Conservation (phyloP, 371 early-diverging fungal genomes). For the Actinomucor elegans region DNA sequence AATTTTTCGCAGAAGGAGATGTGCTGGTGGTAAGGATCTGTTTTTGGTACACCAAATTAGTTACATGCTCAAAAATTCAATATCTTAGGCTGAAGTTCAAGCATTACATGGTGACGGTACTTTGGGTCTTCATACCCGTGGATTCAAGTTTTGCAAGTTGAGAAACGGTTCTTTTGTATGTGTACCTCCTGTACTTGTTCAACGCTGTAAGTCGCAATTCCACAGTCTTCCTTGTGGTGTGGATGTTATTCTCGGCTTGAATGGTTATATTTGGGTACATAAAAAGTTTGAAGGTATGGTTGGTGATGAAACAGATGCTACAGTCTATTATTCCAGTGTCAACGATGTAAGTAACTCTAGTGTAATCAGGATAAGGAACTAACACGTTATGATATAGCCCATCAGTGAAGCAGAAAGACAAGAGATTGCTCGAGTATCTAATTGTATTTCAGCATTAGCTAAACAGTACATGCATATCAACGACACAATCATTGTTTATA, state of each 20-base stretch:
- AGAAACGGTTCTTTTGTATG: conserved; percentile 86
- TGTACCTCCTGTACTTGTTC: conserved; percentile 86
- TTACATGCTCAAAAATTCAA: too few species aligned
- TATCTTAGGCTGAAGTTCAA: conserved; percentile 91
- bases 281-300: conserved; percentile 66
- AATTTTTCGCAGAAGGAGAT: conserved; percentile 95
- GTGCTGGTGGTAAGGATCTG: conserved; percentile 73
- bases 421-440: conserved; percentile 85
- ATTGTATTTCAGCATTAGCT: conserved; percentile 81
- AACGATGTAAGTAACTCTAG: conserved; percentile 65
- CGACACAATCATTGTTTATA: conserved; percentile 83
- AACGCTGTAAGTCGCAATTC: conserved; percentile 93
- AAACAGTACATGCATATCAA: conserved; percentile 76
- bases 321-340: conserved; percentile 74
- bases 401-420: conserved; percentile 70
- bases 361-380: background rate
- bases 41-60: too few species aligned
- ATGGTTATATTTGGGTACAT: conserved; percentile 96
- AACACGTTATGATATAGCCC: conserved; percentile 20
- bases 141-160: conserved; percentile 95
- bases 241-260: conserved; percentile 93
- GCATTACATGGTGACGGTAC: conserved; percentile 88
- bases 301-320: conserved; percentile 63
- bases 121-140: conserved; percentile 93
- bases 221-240: conserved; percentile 84